Evolutionary conservation across 345 rosid genomes (phyloP), one percentile per base, ranked within the genome.

Genomic region (Abelmoschus esculentus): DNA sequence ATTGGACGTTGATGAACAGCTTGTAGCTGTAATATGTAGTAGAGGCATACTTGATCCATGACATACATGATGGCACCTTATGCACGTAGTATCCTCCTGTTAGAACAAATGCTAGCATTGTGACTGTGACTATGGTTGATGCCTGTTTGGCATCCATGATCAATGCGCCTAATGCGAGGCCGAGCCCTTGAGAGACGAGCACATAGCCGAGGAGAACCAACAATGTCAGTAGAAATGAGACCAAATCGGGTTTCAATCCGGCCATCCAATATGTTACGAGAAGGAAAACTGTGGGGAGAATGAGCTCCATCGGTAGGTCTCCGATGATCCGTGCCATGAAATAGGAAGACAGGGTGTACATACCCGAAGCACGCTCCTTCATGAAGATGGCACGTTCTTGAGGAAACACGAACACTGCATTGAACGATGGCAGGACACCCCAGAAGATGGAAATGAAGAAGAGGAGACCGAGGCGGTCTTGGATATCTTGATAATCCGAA

Each of bases 401-500:
- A 22, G 60, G 60, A 26, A 56, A 56, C 13, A 32, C 60, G 4
- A 56, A 56, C 4, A 56, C 60, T 0, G 60, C 60, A 56, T 26
- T 56, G 28, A 56, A 56, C 60, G 60, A 56, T 10, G 60, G 60
- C 60, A 56, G 26, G 60, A 56, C 60, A 11, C 60, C 60, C 60
- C 60, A 56, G 22, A 56, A 56, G 60, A 56, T 56, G 6, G 60
- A 56, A 22, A 56, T 22, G 13, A 56, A 56, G 60, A 56, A 56
- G 60, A 56, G 60, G n/a, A 56, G 60, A 11, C 60, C 60, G 1
- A 56, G 60, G 31, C 60, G 32, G 29, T 95, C 99, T 71, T 88
- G 96, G 60, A 95, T 72, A 28, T 88, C 89, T 0, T 53, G 73
- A 53, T 70, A 81, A 80, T 89, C 91, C 0, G 97, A 93, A 66